Conservation (phyloP, 352 stramenopile species). For the Phytophthora ohioensis region DNA sequence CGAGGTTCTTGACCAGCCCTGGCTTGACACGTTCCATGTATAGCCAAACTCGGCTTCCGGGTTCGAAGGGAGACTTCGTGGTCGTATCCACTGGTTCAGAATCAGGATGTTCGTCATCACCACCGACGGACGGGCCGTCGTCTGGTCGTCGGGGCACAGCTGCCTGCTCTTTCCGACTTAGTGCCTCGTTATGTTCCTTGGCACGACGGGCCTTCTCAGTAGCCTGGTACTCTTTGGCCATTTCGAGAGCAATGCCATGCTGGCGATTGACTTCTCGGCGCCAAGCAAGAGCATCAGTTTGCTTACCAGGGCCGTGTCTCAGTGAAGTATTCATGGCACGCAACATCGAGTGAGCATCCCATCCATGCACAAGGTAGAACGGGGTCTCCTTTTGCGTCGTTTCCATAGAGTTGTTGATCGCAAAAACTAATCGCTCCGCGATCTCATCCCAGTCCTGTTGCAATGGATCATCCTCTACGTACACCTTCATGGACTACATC, state of each 20-base stretch:
- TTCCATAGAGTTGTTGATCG: constrained; percentile 3
- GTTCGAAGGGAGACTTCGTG: background rate
- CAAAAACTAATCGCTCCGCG: background rate
- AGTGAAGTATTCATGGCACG: background rate
- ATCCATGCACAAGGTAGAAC: constrained; percentile 6
- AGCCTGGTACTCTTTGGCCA: too few species aligned
- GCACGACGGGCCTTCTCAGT: too few species aligned
- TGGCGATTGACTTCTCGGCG: background rate
- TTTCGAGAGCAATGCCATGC: too few species aligned
- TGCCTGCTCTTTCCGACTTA: too few species aligned
- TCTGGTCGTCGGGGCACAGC: too few species aligned
- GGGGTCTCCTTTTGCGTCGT: background rate
- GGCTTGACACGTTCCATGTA: too few species aligned
- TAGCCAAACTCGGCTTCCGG: background rate
- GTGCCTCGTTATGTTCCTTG: too few species aligned
- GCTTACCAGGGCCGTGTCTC: background rate
- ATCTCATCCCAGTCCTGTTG: constrained; percentile 9
- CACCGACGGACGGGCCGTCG: too few species aligned
- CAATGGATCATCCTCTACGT: background rate
- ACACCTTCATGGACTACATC: constrained; percentile 1
- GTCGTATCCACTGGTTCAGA: background rate
- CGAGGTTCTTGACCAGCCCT: too few species aligned
- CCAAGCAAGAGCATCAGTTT: background rate
- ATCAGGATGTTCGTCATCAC: too few species aligned
- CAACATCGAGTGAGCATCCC: background rate